Percentiles rank a stretch among this genome's conserved stretches.
Evolutionary conservation across 108 stramenopile species (phyloP).

Genomic region (Seminavis robusta): DNA sequence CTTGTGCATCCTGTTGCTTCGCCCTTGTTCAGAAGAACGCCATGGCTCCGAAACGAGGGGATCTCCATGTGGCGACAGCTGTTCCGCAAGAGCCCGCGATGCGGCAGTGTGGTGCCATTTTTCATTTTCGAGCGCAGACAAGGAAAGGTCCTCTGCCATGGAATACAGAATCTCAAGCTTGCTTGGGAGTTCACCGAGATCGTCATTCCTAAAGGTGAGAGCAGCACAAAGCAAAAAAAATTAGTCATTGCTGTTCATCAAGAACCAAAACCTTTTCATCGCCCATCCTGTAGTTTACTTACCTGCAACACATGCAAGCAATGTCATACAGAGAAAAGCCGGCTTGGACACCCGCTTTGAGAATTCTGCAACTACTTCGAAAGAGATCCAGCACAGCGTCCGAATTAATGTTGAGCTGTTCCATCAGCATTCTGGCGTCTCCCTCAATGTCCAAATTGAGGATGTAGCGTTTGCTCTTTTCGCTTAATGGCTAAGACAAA

Average conservation of each 20-base stretch:
- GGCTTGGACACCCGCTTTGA: slow-evolving; percentile 70
- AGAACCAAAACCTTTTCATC: too few relatives aligned
- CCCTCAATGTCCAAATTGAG: slow-evolving; percentile 68
- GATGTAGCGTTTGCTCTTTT: slow-evolving; percentile 60
- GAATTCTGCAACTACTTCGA: slow-evolving; percentile 59
- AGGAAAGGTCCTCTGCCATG: slow-evolving; percentile 77
- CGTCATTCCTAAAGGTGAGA: too few relatives aligned
- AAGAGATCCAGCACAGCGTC: slow-evolving; percentile 80
- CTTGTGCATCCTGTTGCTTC: slow-evolving; percentile 14
- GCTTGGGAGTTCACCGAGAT: slow-evolving; percentile 68
- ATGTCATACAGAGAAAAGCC: slow-evolving; percentile 83
- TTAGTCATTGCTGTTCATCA: too few relatives aligned
- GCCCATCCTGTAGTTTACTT: too few relatives aligned
- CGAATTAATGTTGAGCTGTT: slow-evolving; percentile 56
- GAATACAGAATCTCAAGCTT: slow-evolving; percentile 67
- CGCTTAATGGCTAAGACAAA: slow-evolving; percentile 48
- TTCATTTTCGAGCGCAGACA: slow-evolving; percentile 69
- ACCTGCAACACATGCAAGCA: slow-evolving; percentile 77
- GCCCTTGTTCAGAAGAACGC: too few relatives aligned
- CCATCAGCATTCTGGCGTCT: slow-evolving; percentile 61
- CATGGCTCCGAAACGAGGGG: not conserved
- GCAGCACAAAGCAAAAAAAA: too few relatives aligned
- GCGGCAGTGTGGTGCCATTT: slow-evolving; percentile 80
- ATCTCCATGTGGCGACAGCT: slow-evolving; percentile 51
- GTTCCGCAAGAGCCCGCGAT: slow-evolving; percentile 65